phyloP scores from a whole-genome alignment of 176 grass and related monocot species.

The Aegilops umbellulata region DNA sequence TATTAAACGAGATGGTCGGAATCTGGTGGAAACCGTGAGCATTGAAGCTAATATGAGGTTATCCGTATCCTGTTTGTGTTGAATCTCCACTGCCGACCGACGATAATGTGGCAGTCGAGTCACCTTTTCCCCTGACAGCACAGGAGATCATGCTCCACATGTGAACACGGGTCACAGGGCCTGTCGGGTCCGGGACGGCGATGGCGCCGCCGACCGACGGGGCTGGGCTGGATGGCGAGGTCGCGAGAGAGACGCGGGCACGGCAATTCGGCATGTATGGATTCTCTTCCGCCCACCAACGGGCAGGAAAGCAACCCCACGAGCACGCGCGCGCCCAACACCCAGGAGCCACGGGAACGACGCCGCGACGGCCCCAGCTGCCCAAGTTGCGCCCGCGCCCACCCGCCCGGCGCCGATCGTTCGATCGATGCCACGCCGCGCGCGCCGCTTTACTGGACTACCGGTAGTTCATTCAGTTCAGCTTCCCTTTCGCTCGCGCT shows the following conservation, averaged over 20 bases:
- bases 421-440: not conserved
- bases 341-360: not conserved
- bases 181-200: slow-evolving; percentile 22
- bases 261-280: not conserved
- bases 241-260: not conserved
- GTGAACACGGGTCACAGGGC: slow-evolving; percentile 13
- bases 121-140: not conserved
- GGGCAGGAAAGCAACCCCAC: slow-evolving; percentile 50
- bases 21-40: not conserved
- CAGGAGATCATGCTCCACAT: slow-evolving; percentile 9
- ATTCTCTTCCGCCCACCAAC: slow-evolving; percentile 2
- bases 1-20: not conserved
- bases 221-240: not conserved
- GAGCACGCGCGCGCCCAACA: slow-evolving; percentile 59
- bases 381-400: slow-evolving; percentile 40
- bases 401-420: not conserved
- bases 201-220: not conserved
- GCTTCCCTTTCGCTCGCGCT: not conserved
- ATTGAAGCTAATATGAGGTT: not conserved
- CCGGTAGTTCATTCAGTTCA: not conserved
- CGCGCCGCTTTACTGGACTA: not conserved
- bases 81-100: slow-evolving; percentile 5
- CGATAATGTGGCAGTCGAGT: not conserved
- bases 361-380: not conserved
- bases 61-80: not conserved